phyloP scores from a whole-genome alignment of 176 grass and related monocot species.

The Zoysia japonica region DNA sequence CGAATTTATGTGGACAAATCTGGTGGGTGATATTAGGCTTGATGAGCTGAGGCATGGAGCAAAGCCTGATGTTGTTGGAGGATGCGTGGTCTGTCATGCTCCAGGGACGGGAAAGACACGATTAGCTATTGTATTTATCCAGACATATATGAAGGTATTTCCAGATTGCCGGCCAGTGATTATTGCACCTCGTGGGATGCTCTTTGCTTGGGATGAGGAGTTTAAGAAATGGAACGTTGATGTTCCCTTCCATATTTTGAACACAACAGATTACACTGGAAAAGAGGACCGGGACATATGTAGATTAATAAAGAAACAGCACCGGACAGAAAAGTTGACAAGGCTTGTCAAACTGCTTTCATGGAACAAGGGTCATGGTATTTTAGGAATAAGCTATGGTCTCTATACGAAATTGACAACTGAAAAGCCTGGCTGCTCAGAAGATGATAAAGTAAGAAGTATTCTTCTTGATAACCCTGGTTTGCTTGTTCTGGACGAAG shows the following conservation, averaged over 20 bases:
- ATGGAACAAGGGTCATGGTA: conserved; percentile 73
- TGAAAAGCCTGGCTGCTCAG: conserved; percentile 49
- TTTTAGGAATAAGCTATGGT: conserved; percentile 89
- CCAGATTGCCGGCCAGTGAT: conserved; percentile 81
- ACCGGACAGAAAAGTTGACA: conserved; percentile 51
- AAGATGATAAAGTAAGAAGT: conserved; percentile 58
- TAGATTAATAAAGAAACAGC: conserved; percentile 58
- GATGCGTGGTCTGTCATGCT: conserved; percentile 92
- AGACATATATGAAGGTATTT: conserved; percentile 85
- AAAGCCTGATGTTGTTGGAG: conserved; percentile 73
- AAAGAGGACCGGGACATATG: conserved; percentile 71
- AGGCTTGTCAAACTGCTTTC: conserved; percentile 76
- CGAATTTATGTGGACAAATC: conserved; percentile 96
- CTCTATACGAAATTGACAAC: conserved; percentile 71
- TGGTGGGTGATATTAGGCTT: conserved; percentile 71
- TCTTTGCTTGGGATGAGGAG: conserved; percentile 91
- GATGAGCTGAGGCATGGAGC: conserved; percentile 62
- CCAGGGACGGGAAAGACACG: conserved; percentile 94
- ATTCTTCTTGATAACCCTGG: conserved; percentile 85
- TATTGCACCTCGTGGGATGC: conserved; percentile 81
- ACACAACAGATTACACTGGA: conserved; percentile 66
- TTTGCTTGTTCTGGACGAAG: conserved; percentile 89
- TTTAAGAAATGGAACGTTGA: conserved; percentile 83
- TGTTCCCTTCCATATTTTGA: conserved; percentile 88
- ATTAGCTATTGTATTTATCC: conserved; percentile 83